Base-by-base conservation (phyloP, 768 basidiomycete genomes). In the Holtermannia corniformis region DNA sequence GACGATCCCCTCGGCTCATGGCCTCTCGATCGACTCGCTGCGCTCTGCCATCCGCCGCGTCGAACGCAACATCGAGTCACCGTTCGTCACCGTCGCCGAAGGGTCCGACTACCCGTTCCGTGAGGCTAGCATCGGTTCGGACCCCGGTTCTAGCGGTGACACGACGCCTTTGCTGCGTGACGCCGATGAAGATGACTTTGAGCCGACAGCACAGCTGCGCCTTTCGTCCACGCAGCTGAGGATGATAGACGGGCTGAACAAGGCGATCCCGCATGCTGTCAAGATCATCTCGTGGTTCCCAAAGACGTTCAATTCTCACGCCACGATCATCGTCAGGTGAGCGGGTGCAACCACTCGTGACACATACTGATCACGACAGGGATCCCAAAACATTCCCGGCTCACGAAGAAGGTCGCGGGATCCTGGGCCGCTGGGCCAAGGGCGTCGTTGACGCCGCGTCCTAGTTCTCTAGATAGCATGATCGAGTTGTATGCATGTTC, bases 281-380 rank as follows among this genome's bases (percentile, higher is more conserved):
- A 67, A 65, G 40, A 54, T 56, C 41, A 23, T 64, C 10, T 60
- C 60, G 41, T 70, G 65, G 65, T 65, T 59, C 45, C 65, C 68
- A 2, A 56, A 61, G 21, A 56, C 63, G 3, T 32, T 44, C 16
- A 70, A 67, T 48, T 58, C 65, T 16, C 68, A 70, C 57, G 62
- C 63, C 16, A 54, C 60, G 7, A 59, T 59, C 13, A 50, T 64
- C 13, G 65, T 67, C 19, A 52, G 68, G 68, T 69, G 45, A 49
- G 64, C 0, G n/a, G 41, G 12, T 46, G 14, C 43, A 50, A 25
- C 42, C n/a, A n/a, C 19, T 44, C 26, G 22, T 46, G 20, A 21
- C 24, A 4, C 14, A 21, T 14, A 23, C 5, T 7, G 5, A 14
- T 45, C 14, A 40, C 46, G 3, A 4, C 46, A 69, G 65, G 25